Evolutionary conservation across 1,284 basidiomycete species (phyloP).

Genomic region (Exobasidium cylindrosporum): DNA sequence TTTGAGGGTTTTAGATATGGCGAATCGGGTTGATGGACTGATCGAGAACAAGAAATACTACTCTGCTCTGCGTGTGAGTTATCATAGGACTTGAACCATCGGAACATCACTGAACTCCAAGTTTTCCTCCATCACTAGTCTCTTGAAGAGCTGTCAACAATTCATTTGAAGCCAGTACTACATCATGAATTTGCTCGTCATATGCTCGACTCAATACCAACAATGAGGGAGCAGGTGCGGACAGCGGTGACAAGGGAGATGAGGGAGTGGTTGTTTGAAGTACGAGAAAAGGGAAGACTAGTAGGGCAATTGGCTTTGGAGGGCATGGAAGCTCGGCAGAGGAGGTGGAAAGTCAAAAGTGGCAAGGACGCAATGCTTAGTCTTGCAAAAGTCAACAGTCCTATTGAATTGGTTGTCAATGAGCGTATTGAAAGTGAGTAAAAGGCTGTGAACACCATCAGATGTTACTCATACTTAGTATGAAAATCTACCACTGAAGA

Average conservation of each 20-base stretch:
- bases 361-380: constrained; percentile 56
- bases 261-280: constrained; percentile 96
- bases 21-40: constrained; percentile 89
- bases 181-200: constrained; percentile 91
- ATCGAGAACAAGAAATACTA: constrained; percentile 87
- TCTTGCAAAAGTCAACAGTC: constrained; percentile 82
- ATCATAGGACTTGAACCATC: constrained; percentile 63
- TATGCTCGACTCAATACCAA: constrained; percentile 85
- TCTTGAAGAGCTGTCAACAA: constrained; percentile 67
- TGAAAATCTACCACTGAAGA: constrained; percentile 59
- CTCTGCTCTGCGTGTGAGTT: constrained; percentile 67
- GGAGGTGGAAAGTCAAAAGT: constrained; percentile 69
- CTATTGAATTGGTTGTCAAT: constrained; percentile 87
- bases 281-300: constrained; percentile 79
- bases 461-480: background rate
- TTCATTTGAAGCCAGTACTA: constrained; percentile 77
- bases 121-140: constrained; percentile 10
- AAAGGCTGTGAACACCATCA: too few relatives aligned
- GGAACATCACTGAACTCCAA: too few relatives aligned
- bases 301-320: constrained; percentile 87
- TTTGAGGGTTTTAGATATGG: constrained; percentile 84
- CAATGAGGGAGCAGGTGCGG: constrained; percentile 81
- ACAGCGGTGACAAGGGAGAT: constrained; percentile 88
- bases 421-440: constrained; percentile 87
- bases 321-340: constrained; percentile 78